A percentile compares a stretch with the other conserved stretches of the same genome.
phyloP scores from a whole-genome alignment of 306 rosid species.

The Cucumis sativus region DNA sequence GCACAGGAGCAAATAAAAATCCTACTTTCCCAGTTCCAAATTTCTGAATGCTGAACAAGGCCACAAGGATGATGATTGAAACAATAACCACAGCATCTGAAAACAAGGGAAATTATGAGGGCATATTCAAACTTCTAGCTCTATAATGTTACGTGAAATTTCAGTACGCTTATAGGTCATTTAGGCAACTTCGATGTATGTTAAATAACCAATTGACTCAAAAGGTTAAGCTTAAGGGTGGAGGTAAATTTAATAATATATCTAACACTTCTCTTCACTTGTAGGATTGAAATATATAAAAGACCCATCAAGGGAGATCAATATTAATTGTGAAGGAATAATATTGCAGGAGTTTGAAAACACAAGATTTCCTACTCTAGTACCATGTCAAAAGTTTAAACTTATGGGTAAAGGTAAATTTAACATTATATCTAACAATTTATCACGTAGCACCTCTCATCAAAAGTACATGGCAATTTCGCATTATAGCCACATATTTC shows the following conservation, averaged over 20 bases:
- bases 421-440: no score
- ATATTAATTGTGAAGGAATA: no score
- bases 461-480: neutral
- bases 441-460: neutral
- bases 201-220: no score
- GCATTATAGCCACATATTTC: neutral
- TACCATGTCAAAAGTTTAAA: no score
- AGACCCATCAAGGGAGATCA: no score
- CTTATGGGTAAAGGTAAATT: no score
- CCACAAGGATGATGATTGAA: conserved; percentile 52
- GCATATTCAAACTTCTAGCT: neutral
- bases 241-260: no score
- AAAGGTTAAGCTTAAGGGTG: no score
- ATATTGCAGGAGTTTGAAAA: no score
- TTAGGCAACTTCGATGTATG: neutral
- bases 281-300: no score
- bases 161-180: neutral
- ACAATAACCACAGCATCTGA: conserved; percentile 60
- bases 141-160: neutral
- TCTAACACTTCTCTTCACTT: no score
- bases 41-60: conserved; percentile 71
- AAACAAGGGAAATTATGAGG: conserved; percentile 14
- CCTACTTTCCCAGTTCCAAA: conserved; percentile 91
- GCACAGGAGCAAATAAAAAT: conserved; percentile 73
- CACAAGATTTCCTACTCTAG: no score